A percentile compares a stretch with the other conserved stretches of the same genome.
phyloP scores from a whole-genome alignment of 768 basidiomycete genomes.

The Rickenella mellea region DNA sequence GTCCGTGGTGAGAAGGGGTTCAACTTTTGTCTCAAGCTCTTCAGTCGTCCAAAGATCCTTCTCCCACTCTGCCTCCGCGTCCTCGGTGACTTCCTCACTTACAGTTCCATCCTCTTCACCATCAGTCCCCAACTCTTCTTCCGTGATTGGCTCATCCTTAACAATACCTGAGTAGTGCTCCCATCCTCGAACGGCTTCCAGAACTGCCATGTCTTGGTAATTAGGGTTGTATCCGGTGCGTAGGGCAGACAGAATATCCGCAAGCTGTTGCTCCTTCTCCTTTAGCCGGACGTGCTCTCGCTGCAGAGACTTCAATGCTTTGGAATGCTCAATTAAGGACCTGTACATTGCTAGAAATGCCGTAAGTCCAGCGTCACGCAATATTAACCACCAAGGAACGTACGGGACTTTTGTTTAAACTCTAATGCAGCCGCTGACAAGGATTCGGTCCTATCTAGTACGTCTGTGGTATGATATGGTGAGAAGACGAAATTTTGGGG shows the following conservation, averaged over 20 bases:
- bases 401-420: slow-evolving; percentile 80
- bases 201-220: slow-evolving; percentile 98
- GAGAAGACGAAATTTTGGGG: not conserved
- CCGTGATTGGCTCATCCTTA: slow-evolving; percentile 19
- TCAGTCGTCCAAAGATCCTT: slow-evolving; percentile 48
- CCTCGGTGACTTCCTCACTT: slow-evolving; percentile 10
- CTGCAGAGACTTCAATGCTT: slow-evolving; percentile 69
- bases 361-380: not conserved
- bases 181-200: slow-evolving; percentile 94
- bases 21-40: slow-evolving; percentile 49
- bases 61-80: slow-evolving; percentile 22
- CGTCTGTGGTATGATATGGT: slow-evolving; percentile 34
- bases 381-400: slow-evolving; percentile 18
- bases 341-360: slow-evolving; percentile 64
- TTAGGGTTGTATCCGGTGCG: slow-evolving; percentile 92
- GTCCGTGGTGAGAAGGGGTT: slow-evolving; percentile 50
- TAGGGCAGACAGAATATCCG: slow-evolving; percentile 74
- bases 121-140: slow-evolving; percentile 12
- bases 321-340: slow-evolving; percentile 61
- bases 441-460: slow-evolving; percentile 70
- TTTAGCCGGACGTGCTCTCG: slow-evolving; percentile 63
- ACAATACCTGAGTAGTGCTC: slow-evolving; percentile 59
- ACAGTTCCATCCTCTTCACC: slow-evolving; percentile 21
- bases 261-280: slow-evolving; percentile 67
- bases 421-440: slow-evolving; percentile 75